These are phyloP conservation scores for Endocalyx cinctus DNA, from an alignment of 2,329 filamentous ascomycete species.

Conservation along the genomic window DNA sequence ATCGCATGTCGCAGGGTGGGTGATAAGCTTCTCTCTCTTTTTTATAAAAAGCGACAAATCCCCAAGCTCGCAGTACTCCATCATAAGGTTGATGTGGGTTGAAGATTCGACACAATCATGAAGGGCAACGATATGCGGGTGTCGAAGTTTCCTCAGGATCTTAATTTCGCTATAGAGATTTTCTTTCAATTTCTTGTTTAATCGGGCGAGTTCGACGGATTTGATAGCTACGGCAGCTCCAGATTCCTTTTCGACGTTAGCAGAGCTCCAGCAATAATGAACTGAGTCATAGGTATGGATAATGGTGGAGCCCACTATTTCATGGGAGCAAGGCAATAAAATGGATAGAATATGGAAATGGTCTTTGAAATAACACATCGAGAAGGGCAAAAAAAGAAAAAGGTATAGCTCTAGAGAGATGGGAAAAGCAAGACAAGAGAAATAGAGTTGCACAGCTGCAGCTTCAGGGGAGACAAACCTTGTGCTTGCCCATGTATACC, in stretches of 20 bases:
- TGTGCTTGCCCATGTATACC: slow-evolving; percentile 83
- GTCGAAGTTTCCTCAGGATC: slow-evolving; percentile 87
- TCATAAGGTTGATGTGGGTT: slow-evolving; percentile 90
- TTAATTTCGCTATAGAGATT: slow-evolving; percentile 94
- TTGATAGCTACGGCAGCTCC: slow-evolving; percentile 90
- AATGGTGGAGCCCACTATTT: no score
- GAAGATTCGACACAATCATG: slow-evolving; percentile 88
- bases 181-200: slow-evolving; percentile 94
- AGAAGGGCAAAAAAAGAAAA: slow-evolving; percentile 3
- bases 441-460: no score
- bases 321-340: no score
- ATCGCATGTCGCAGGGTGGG: slow-evolving; percentile 76
- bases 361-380: not conserved
- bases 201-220: slow-evolving; percentile 82
- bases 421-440: slow-evolving; percentile 4
- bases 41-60: slow-evolving; percentile 96
- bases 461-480: slow-evolving; percentile 51
- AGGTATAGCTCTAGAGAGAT: slow-evolving; percentile 6
- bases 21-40: slow-evolving; percentile 76
- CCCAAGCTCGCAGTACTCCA: slow-evolving; percentile 97
- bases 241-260: slow-evolving; percentile 54
- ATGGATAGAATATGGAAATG: no score
- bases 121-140: slow-evolving; percentile 94
- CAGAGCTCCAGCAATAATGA: slow-evolving; percentile 3
- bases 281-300: no score